Percentiles rank a stretch among this genome's conserved stretches.
These are phyloP conservation scores for Novymonas esmeraldas DNA, from an alignment of 208 protist species.

Conservation along the genomic window DNA sequence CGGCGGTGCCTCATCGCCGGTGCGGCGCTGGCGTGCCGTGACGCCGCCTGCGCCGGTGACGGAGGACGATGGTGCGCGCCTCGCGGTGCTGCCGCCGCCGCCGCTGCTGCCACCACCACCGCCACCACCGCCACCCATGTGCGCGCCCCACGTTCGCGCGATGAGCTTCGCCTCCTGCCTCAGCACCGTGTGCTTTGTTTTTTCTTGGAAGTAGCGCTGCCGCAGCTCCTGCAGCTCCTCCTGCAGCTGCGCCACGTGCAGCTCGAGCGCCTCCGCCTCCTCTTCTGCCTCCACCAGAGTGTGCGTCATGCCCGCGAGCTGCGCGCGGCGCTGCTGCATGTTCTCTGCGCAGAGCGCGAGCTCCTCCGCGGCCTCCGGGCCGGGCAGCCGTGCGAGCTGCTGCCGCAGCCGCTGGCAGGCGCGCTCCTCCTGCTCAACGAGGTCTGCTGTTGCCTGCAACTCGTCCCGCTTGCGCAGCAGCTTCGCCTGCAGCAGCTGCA, in stretches of 20 bases:
- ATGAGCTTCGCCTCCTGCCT: slow-evolving; percentile 49
- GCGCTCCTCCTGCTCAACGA: slow-evolving; percentile 90
- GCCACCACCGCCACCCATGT: not conserved
- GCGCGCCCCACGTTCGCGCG: slow-evolving; percentile 50
- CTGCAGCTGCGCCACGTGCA: slow-evolving; percentile 89
- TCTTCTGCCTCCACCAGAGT: slow-evolving; percentile 64
- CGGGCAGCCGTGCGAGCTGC: slow-evolving; percentile 93
- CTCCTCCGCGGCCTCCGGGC: slow-evolving; percentile 96
- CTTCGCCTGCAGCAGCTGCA: slow-evolving; percentile 97
- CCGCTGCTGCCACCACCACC: not conserved
- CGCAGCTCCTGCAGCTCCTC: slow-evolving; percentile 93
- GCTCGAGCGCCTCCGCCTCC: slow-evolving; percentile 81
- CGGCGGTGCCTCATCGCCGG: no score
- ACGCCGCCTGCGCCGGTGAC: no score
- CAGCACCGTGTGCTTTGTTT: slow-evolving; percentile 82
- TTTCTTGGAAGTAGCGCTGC: slow-evolving; percentile 91
- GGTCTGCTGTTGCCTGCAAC: slow-evolving; percentile 85
- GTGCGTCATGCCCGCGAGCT: slow-evolving; percentile 84
- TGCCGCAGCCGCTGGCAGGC: slow-evolving; percentile 93
- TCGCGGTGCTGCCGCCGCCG: not conserved
- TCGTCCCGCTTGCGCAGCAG: slow-evolving; percentile 97
- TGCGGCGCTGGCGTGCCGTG: no score
- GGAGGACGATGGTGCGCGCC: not conserved
- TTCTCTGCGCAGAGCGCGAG: slow-evolving; percentile 95
- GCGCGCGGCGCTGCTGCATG: slow-evolving; percentile 88